These are phyloP conservation scores for Alternaria infectoria DNA, from an alignment of 2,329 filamentous ascomycete genomes.

Conservation along the genomic window DNA sequence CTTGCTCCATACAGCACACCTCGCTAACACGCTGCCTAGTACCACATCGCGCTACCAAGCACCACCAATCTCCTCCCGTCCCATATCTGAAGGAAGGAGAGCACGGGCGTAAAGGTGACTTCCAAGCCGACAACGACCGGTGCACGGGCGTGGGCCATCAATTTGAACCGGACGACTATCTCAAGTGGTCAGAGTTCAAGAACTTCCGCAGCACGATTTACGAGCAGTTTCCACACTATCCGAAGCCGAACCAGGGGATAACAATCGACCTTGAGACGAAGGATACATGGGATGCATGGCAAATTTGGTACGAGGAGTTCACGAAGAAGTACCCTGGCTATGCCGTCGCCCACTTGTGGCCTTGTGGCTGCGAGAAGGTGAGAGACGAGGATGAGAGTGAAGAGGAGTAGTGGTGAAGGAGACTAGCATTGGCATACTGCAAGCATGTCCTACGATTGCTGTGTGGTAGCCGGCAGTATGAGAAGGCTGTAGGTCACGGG, in stretches of 20 bases:
- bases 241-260: background rate
- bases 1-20: background rate
- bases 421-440: fast-evolving
- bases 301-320: slow-evolving; percentile 20
- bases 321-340: slow-evolving; percentile 27
- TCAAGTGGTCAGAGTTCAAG: slow-evolving; percentile 4
- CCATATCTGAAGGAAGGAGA: slow-evolving; percentile 28
- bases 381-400: slow-evolving; percentile 14
- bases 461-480: background rate
- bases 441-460: background rate
- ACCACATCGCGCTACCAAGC: background rate
- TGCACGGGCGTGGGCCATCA: slow-evolving; percentile 29
- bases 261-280: background rate
- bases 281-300: slow-evolving; percentile 3
- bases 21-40: background rate
- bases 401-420: slow-evolving; percentile 18
- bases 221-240: background rate
- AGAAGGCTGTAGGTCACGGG: background rate
- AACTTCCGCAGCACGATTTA: background rate
- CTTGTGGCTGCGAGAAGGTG: slow-evolving; percentile 32
- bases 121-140: slow-evolving; percentile 20
- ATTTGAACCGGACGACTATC: slow-evolving; percentile 13
- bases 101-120: slow-evolving; percentile 30
- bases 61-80: background rate
- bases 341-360: slow-evolving; percentile 22